Evolutionary conservation across 306 rosid species (phyloP).

Genomic region (Acacia melanoxylon): DNA sequence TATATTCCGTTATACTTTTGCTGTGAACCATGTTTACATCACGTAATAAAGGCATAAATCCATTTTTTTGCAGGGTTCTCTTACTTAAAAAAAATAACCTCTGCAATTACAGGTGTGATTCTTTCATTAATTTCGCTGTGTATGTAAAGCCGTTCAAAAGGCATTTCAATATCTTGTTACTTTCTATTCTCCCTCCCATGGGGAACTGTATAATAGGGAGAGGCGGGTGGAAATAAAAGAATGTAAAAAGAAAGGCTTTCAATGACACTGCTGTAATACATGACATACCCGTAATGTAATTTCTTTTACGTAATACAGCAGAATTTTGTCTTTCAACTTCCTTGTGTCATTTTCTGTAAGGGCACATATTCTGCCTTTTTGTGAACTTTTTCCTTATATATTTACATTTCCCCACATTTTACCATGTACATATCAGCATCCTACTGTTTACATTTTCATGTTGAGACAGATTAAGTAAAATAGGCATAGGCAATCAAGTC

Average conservation of each 20-base stretch:
- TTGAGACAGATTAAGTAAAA: neutral
- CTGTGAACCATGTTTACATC: slow-evolving; percentile 1
- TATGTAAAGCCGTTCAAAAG: slow-evolving; percentile 64
- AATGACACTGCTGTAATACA: slow-evolving; percentile 32
- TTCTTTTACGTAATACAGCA: slow-evolving; percentile 39
- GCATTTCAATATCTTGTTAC: slow-evolving; percentile 57
- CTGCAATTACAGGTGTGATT: slow-evolving; percentile 62
- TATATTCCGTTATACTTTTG: neutral
- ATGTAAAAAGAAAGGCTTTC: slow-evolving; percentile 31
- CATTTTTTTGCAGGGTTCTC: slow-evolving; percentile 52
- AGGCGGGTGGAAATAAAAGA: slow-evolving; percentile 38
- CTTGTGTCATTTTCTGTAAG: neutral
- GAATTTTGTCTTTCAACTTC: slow-evolving; percentile 27
- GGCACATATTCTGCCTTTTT: neutral
- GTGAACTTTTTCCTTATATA: neutral
- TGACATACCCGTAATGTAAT: slow-evolving; percentile 39
- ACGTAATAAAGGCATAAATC: slow-evolving; percentile 18
- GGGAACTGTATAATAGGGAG: slow-evolving; percentile 65
- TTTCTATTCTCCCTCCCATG: slow-evolving; percentile 35
- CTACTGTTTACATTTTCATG: neutral
- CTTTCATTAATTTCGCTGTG: slow-evolving; percentile 84
- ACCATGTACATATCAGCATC: neutral
- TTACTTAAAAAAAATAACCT: slow-evolving; percentile 29
- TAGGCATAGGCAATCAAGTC: neutral
- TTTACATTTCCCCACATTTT: neutral